Conservation (phyloP, 2,329 filamentous ascomycete genomes). For the Pseudopyricularia cyperi region DNA sequence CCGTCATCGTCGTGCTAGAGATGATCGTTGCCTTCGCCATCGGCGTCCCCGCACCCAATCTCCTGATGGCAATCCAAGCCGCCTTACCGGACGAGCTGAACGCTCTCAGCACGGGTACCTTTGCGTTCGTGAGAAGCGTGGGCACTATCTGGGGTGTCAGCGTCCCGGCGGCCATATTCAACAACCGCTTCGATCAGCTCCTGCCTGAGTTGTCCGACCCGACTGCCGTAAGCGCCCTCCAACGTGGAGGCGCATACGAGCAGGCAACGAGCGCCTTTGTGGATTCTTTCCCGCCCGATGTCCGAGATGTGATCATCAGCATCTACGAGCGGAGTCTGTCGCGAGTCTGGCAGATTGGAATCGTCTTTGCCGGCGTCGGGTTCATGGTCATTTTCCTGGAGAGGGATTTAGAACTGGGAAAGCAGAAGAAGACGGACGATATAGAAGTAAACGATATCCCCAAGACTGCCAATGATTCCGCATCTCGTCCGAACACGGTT, state of each 20-base stretch:
- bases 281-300: background rate
- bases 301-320: background rate
- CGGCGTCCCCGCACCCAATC: conserved; percentile 25
- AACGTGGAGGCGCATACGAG: background rate
- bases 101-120: conserved; percentile 24
- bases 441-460: too few relatives aligned
- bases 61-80: conserved; percentile 30
- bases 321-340: background rate
- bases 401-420: background rate
- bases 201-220: background rate
- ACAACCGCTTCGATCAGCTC: conserved; percentile 5
- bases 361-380: background rate
- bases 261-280: background rate
- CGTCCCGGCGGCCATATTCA: conserved; percentile 27
- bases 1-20: conserved; percentile 27
- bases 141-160: conserved; percentile 33
- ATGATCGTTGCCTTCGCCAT: conserved; percentile 23
- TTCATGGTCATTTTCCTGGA: background rate
- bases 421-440: too few relatives aligned
- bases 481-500: too few relatives aligned
- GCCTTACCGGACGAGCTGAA: conserved; percentile 21
- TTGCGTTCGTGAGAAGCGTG: conserved; percentile 31
- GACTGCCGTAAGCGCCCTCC: background rate
- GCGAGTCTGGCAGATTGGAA: background rate
- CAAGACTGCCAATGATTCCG: too few relatives aligned